Evolutionary conservation across 2,329 filamentous ascomycete species (phyloP).

Genomic region (Fusarium poae): DNA sequence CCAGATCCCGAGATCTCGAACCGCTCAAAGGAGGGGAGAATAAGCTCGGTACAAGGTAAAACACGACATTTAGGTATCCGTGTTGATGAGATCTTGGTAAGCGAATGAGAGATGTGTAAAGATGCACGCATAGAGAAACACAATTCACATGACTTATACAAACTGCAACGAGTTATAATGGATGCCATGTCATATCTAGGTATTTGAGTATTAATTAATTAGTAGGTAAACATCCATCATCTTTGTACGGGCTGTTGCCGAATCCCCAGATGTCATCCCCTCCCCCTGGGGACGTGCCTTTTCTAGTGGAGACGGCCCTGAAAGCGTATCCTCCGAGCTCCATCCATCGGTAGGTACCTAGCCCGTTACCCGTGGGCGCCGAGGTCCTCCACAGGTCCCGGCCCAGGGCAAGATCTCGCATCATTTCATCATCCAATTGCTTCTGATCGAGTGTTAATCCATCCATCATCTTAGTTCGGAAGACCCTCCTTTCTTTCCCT

Average conservation of each 20-base stretch:
- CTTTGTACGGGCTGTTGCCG: constrained; percentile 3
- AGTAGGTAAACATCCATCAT: neutral
- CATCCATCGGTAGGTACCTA: constrained; percentile 8
- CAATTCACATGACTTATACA: neutral
- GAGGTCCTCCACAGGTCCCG: constrained; percentile 39
- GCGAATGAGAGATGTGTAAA: neutral
- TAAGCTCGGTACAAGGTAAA: constrained; percentile 2
- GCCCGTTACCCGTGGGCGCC: constrained; percentile 32
- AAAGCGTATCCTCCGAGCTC: constrained; percentile 25
- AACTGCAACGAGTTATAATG: neutral
- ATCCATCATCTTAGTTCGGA: constrained; percentile 27
- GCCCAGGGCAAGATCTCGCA: constrained; percentile 33
- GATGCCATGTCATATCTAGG: neutral
- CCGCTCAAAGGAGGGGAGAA: constrained; percentile 5
- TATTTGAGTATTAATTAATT: neutral
- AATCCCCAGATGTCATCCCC: constrained; percentile 10
- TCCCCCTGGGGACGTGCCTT: constrained; percentile 18
- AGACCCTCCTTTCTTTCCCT: constrained; percentile 34
- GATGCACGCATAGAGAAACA: neutral
- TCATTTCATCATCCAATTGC: constrained; percentile 33
- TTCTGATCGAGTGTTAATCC: constrained; percentile 37
- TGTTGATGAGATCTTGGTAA: neutral
- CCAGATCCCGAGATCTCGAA: constrained; percentile 17
- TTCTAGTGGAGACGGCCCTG: constrained; percentile 39
- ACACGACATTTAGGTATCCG: neutral